A percentile compares a stretch with the other conserved stretches of the same genome.
phyloP scores from a whole-genome alignment of 352 stramenopile species.

The Pilasporangium apinafurcum region DNA sequence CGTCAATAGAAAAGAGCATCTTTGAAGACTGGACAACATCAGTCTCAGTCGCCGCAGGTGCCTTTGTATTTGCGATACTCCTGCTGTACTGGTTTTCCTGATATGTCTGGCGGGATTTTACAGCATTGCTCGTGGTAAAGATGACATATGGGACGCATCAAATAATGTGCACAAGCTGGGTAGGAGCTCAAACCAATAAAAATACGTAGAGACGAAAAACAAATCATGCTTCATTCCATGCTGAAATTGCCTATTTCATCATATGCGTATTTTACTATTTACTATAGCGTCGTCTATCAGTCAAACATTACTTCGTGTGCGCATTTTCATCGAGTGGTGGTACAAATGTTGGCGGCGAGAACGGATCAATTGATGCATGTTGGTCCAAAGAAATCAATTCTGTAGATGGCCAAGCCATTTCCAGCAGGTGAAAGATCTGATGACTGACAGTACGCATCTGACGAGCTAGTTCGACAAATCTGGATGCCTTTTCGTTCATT shows the following conservation, averaged over 20 bases:
- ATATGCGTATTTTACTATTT: too few relatives aligned
- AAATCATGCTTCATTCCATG: too few relatives aligned
- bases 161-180: too few relatives aligned
- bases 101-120: too few relatives aligned
- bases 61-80: conserved; percentile 29
- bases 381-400: neutral
- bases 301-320: too few relatives aligned
- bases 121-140: too few relatives aligned
- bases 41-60: conserved; percentile 28
- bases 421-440: conserved; percentile 35
- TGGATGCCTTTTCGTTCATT: conserved; percentile 32
- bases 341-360: conserved; percentile 23
- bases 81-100: conserved; percentile 47
- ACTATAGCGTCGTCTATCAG: too few relatives aligned
- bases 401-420: conserved; percentile 27
- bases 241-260: too few relatives aligned
- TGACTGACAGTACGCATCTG: conserved; percentile 24
- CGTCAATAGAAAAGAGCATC: conserved; percentile 12
- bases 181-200: too few relatives aligned
- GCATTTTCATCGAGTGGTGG: too few relatives aligned
- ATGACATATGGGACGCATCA: too few relatives aligned
- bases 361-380: neutral
- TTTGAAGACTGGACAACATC: conserved; percentile 29
- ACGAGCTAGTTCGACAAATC: conserved; percentile 28
- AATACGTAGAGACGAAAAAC: too few relatives aligned